Percentiles rank a stretch among this genome's conserved stretches.
Conservation (phyloP, 768 basidiomycete species). For the Leucosporidium yakuticum region DNA sequence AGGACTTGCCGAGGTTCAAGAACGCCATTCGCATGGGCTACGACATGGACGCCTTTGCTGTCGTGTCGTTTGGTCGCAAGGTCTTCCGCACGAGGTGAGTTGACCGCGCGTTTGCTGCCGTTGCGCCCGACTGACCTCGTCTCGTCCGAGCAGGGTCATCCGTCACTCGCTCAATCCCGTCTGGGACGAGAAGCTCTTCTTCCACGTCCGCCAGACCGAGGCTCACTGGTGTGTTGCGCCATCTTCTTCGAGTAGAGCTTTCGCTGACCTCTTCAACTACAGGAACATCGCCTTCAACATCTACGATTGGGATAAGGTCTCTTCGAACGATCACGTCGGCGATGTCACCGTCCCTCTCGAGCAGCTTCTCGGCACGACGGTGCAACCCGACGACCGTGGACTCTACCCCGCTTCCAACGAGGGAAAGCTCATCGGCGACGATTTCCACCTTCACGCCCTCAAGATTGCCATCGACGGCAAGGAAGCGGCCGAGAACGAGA, state of each 20-base stretch:
- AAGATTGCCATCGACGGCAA: conserved; percentile 35
- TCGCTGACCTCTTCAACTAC: background rate
- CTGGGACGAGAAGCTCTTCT: conserved; percentile 93
- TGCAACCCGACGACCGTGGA: conserved; percentile 55
- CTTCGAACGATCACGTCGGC: conserved; percentile 81
- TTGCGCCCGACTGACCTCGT: background rate
- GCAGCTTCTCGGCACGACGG: conserved; percentile 62
- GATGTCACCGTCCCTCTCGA: conserved; percentile 65
- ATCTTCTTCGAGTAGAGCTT: background rate
- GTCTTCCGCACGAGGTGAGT: conserved; percentile 69
- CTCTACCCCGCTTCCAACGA: conserved; percentile 54
- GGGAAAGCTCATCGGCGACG: conserved; percentile 48
- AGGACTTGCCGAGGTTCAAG: conserved; percentile 73
- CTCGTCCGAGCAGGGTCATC: conserved; percentile 52
- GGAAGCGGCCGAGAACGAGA: conserved; percentile 47
- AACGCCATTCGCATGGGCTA: conserved; percentile 69
- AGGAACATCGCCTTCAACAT: conserved; percentile 58
- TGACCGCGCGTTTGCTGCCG: conserved; percentile 39
- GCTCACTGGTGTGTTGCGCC: conserved; percentile 57
- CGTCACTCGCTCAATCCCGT: conserved; percentile 76
- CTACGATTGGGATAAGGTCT: conserved; percentile 94
- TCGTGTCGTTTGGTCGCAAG: conserved; percentile 93
- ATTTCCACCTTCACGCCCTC: conserved; percentile 69
- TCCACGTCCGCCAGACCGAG: conserved; percentile 88
- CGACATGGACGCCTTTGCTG: conserved; percentile 98